Percentiles rank a stretch among this genome's conserved stretches.
phyloP scores from a whole-genome alignment of 2,329 filamentous ascomycete species.

The Lasiodiplodia sp. region DNA sequence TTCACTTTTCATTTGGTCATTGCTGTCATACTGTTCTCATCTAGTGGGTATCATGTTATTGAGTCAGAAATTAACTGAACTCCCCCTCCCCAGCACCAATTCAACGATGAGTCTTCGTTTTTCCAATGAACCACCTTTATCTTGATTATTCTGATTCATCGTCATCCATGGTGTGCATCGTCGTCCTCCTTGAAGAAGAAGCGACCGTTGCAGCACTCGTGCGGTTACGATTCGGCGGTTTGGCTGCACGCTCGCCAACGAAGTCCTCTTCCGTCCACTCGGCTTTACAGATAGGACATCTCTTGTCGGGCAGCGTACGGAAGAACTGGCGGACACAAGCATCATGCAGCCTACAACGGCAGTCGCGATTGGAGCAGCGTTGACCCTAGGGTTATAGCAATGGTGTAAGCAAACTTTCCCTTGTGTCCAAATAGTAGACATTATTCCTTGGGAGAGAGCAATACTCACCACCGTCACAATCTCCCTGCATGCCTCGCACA shows the following conservation, averaged over 20 bases:
- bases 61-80: background rate
- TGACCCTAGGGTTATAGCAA: constrained; percentile 24
- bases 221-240: constrained; percentile 8
- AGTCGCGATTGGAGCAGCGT: constrained; percentile 31
- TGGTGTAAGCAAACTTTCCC: background rate
- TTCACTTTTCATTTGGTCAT: background rate
- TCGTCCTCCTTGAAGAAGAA: constrained; percentile 12
- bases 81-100: background rate
- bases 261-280: constrained; percentile 36
- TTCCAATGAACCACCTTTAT: background rate
- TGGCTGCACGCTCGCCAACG: constrained; percentile 25
- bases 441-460: background rate
- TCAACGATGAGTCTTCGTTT: background rate
- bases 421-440: background rate
- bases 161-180: background rate
- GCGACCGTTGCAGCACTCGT: constrained; percentile 8
- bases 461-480: constrained; percentile 72
- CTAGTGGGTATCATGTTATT: constrained; percentile 21
- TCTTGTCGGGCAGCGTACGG: constrained; percentile 32
- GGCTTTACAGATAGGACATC: constrained; percentile 43
- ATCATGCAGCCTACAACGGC: constrained; percentile 38
- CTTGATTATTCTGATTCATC: background rate
- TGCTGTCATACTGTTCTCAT: background rate
- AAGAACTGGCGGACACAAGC: constrained; percentile 45
- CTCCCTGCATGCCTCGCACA: constrained; percentile 87